These are phyloP conservation scores for Tricholomella constricta DNA, from an alignment of 768 basidiomycete species.

Conservation along the genomic window DNA sequence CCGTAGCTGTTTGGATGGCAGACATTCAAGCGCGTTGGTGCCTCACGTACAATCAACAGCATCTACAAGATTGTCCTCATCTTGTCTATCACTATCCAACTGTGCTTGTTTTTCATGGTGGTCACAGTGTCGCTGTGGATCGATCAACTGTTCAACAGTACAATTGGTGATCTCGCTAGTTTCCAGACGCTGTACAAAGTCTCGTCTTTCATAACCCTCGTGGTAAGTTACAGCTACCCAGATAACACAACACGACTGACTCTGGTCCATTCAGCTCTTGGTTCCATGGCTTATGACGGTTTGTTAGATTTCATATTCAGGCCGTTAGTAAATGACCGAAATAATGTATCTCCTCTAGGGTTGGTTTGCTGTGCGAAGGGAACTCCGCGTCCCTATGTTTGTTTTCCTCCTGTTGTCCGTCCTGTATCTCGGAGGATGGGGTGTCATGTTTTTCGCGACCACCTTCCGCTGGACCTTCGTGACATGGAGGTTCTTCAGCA, in stretches of 20 bases:
- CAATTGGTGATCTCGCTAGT: conserved; percentile 54
- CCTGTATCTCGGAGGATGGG: conserved; percentile 68
- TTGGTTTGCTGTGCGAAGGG: conserved; percentile 75
- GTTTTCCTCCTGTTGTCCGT: conserved; percentile 63
- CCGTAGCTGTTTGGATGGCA: conserved; percentile 77
- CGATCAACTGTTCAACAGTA: conserved; percentile 71
- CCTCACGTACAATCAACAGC: conserved; percentile 70
- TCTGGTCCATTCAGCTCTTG: conserved; percentile 46
- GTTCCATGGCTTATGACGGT: conserved; percentile 71
- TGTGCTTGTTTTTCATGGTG: conserved; percentile 78
- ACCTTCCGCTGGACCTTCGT: conserved; percentile 78
- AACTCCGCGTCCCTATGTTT: conserved; percentile 59
- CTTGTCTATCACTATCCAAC: conserved; percentile 71
- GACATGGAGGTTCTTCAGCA: conserved; percentile 73
- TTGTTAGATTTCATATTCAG: conserved; percentile 19
- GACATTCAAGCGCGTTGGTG: conserved; percentile 85
- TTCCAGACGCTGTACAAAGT: conserved; percentile 54
- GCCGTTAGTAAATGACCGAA: background rate
- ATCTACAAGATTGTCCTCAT: conserved; percentile 72
- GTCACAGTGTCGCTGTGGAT: conserved; percentile 73
- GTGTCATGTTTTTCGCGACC: conserved; percentile 68
- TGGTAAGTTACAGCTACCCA: conserved; percentile 45
- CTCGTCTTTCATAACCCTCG: conserved; percentile 54
- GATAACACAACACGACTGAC: background rate
- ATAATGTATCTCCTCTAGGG: conserved; percentile 43